Evolutionary conservation across 371 early-diverging fungal species (phyloP).

Genomic region (Rhizopus stolonifer): DNA sequence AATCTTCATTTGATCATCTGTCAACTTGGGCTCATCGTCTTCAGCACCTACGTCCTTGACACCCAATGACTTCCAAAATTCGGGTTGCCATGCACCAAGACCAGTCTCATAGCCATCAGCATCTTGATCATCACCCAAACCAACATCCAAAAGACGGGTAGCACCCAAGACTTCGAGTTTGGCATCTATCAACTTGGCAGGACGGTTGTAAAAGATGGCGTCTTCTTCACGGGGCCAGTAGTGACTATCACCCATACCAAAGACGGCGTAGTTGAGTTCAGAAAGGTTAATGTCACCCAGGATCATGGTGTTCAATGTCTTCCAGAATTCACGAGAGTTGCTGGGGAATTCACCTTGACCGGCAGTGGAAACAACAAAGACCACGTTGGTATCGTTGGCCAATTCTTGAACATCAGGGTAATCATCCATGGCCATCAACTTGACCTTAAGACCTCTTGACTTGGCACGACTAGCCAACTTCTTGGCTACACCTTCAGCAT

Average conservation of each 20-base stretch:
- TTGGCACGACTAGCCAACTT: constrained; percentile 78
- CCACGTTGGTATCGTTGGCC: constrained; percentile 70
- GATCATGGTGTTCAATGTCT: constrained; percentile 56
- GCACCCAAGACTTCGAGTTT: constrained; percentile 78
- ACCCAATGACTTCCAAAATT: constrained; percentile 82
- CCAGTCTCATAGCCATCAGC: constrained; percentile 88
- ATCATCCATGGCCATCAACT: constrained; percentile 80
- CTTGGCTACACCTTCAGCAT: constrained; percentile 83
- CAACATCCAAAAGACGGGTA: constrained; percentile 57
- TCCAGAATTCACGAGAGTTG: constrained; percentile 87
- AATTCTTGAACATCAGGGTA: constrained; percentile 75
- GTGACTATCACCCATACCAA: constrained; percentile 91
- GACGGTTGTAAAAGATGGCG: constrained; percentile 86
- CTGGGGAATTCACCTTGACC: constrained; percentile 96
- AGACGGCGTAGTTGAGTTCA: constrained; percentile 74
- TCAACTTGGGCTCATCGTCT: constrained; percentile 69
- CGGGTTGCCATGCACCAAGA: constrained; percentile 74
- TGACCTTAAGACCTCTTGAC: constrained; percentile 74
- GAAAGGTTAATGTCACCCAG: constrained; percentile 66
- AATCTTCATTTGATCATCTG: constrained; percentile 90
- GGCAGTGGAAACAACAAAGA: constrained; percentile 82
- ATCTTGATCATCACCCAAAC: constrained; percentile 91
- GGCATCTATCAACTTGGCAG: constrained; percentile 82
- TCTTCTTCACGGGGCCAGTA: constrained; percentile 95
- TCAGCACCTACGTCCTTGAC: constrained; percentile 61